Evolutionary conservation across 768 basidiomycete species (phyloP).

Genomic region (Termitomyces eurrhizus): DNA sequence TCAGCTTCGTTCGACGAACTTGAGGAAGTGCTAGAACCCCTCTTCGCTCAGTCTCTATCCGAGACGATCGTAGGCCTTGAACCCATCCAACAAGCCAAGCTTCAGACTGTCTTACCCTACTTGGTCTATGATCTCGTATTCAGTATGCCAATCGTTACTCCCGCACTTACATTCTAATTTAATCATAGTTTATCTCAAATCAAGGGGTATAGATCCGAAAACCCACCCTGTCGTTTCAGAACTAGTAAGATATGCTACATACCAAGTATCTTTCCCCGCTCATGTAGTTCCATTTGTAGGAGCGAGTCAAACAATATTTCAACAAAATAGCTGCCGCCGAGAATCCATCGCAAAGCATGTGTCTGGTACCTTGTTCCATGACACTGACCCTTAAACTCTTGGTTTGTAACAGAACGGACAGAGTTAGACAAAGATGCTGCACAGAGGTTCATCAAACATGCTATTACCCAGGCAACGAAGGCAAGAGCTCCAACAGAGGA

Average conservation of each 20-base stretch:
- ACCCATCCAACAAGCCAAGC: slow-evolving; percentile 75
- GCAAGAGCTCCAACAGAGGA: slow-evolving; percentile 32
- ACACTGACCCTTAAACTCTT: slow-evolving; percentile 2
- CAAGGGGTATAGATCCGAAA: slow-evolving; percentile 74
- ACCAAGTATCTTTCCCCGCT: slow-evolving; percentile 1
- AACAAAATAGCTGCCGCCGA: slow-evolving; percentile 78
- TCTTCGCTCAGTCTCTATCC: slow-evolving; percentile 64
- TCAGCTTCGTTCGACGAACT: slow-evolving; percentile 62
- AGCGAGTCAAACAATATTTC: slow-evolving; percentile 77
- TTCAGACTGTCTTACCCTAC: slow-evolving; percentile 79
- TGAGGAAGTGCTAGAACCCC: slow-evolving; percentile 60
- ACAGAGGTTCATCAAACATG: slow-evolving; percentile 78
- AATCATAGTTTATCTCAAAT: slow-evolving; percentile 71
- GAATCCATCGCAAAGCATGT: slow-evolving; percentile 56
- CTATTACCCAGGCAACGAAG: slow-evolving; percentile 61
- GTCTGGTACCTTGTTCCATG: neutral
- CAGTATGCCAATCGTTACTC: slow-evolving; percentile 42
- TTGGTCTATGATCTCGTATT: slow-evolving; percentile 83
- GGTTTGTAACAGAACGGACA: slow-evolving; percentile 28
- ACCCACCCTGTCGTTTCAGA: slow-evolving; percentile 76
- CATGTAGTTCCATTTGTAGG: slow-evolving; percentile 35
- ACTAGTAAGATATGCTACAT: slow-evolving; percentile 40
- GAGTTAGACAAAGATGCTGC: slow-evolving; percentile 80
- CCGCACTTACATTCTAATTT: slow-evolving; percentile 5
- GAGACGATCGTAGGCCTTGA: slow-evolving; percentile 64